Base-by-base conservation (phyloP, 257 asterid species). In the Knoxia roxburghii region DNA sequence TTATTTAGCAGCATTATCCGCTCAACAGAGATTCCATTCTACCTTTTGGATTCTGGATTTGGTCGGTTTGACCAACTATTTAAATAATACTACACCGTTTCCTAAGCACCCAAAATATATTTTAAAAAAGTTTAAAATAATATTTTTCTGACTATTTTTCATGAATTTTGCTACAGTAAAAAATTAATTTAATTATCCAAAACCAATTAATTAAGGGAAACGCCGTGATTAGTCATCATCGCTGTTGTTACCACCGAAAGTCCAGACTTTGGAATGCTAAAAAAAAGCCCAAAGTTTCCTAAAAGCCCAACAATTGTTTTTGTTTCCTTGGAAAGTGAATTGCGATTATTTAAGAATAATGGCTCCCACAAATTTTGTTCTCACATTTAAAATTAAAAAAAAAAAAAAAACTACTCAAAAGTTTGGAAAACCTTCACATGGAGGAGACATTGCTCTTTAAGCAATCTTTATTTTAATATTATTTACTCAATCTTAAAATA, bases 161-260 rank as follows among this genome's bases (percentile, higher is more conserved):
- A 26, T 55, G 13, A 55, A 11, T 26, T 24, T 3, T 27, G 5
- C 4, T 12, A 27, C 4, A 14, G 39, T 29, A 26, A 33, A 23
- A 21, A 7, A 11, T 23, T 41, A 37, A 3, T 3, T 41, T 45
- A 45, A 12, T 30, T 17, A 57, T 32, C 63, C 63, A 33, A 37
- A 57, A 26, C 62, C 41, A 59, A 33, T 59, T 20, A 48, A 43
- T 43, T 43, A 17, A 48, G 5, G 53, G 53, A 17, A 48, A 43
- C 23, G 63, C 18, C 21, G 32, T 7, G 18, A 13, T 26, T 49
- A 24, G 41, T 2, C n/a, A n/a, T n/a, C n/a, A n/a, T n/a, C n/a
- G n/a, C n/a, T n/a, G n/a, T n/a, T n/a, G 65, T 35, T n/a, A 60
- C 32, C 65, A 60, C 49, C 65, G 32, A 60, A 60, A 35, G 49